phyloP scores from a whole-genome alignment of 2,329 filamentous ascomycete species.

The Alternaria metachromatica region DNA sequence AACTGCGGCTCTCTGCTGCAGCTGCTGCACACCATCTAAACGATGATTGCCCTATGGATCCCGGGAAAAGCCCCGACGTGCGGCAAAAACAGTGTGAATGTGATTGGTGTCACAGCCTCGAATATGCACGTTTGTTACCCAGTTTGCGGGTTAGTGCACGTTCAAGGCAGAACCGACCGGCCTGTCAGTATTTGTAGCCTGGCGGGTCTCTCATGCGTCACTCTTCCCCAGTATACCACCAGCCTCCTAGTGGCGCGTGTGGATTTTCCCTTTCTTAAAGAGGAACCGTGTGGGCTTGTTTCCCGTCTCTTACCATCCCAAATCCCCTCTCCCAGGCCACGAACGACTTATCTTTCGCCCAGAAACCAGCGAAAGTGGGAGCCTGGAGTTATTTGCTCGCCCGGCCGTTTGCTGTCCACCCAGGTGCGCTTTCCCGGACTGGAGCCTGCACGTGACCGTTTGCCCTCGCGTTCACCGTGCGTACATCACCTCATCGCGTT shows the following conservation, averaged over 20 bases:
- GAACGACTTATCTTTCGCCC: not conserved
- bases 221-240: conserved; percentile 7
- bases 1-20: conserved; percentile 15
- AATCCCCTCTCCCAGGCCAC: not conserved
- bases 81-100: conserved; percentile 2
- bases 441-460: not conserved
- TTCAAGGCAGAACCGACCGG: conserved; percentile 26
- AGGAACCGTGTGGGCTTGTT: not conserved
- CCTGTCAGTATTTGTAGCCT: conserved; percentile 35
- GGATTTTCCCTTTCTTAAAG: conserved; percentile 4
- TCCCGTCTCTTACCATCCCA: not conserved
- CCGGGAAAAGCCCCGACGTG: conserved; percentile 1
- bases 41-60: conserved; percentile 5
- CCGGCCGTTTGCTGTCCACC: not conserved
- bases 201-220: conserved; percentile 31
- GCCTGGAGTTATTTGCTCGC: not conserved
- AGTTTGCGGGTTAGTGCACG: conserved; percentile 28
- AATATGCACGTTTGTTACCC: conserved; percentile 31
- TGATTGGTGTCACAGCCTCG: conserved; percentile 35
- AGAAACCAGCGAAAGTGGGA: not conserved
- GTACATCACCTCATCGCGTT: not conserved
- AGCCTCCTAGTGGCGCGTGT: conserved; percentile 10
- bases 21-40: not conserved
- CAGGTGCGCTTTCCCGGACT: not conserved
- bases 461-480: not conserved